Percentiles rank a stretch among this genome's conserved stretches.
Conservation (phyloP, 192 early-diverging fungal species). For the Gonapodya prolifera region DNA sequence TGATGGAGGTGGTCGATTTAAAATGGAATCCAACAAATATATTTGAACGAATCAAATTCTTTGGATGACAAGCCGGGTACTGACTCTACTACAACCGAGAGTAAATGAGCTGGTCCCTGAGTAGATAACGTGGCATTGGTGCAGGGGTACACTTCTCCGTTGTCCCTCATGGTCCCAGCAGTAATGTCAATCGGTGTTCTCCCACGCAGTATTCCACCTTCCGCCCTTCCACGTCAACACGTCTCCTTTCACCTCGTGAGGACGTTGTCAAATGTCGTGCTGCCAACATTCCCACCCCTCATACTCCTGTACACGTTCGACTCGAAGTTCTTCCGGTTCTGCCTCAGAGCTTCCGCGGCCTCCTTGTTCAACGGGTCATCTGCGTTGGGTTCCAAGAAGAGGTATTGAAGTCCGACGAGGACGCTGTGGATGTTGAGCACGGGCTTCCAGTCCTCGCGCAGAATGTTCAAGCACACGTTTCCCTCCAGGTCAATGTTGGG, state of each 20-base stretch:
- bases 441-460: constrained; percentile 98
- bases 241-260: constrained; percentile 15
- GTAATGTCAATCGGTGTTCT: too few species aligned
- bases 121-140: too few species aligned
- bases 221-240: too few species aligned
- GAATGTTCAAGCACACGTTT: constrained; percentile 90
- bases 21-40: too few species aligned
- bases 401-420: constrained; percentile 78
- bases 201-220: too few species aligned
- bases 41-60: too few species aligned
- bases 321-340: constrained; percentile 57
- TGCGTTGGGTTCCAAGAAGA: constrained; percentile 89
- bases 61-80: too few species aligned
- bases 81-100: too few species aligned
- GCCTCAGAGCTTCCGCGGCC: constrained; percentile 69
- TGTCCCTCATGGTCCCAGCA: too few species aligned
- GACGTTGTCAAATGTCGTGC: constrained; percentile 61
- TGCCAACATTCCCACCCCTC: constrained; percentile 54
- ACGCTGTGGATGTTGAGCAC: constrained; percentile 88
- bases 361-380: constrained; percentile 98
- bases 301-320: constrained; percentile 63
- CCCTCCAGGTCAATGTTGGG: constrained; percentile 96
- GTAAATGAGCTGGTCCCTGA: too few species aligned
- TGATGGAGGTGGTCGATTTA: too few species aligned
- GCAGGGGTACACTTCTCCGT: too few species aligned